A percentile compares a stretch with the other conserved stretches of the same genome.
phyloP scores from a whole-genome alignment of 441 rosid species.

The Omphalea diandra region DNA sequence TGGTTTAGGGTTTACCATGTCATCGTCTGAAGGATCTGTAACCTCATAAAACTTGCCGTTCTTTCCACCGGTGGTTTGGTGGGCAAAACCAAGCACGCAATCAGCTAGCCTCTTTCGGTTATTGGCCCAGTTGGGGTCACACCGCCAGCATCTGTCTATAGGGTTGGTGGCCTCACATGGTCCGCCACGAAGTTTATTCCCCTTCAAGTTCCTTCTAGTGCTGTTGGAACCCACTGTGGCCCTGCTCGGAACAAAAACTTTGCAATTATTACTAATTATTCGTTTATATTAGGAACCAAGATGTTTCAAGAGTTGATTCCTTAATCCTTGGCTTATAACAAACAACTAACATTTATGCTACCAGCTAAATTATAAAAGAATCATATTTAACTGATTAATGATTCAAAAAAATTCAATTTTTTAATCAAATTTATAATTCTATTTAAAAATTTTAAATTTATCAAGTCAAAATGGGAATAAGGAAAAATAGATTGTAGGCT shows the following conservation, averaged over 20 bases:
- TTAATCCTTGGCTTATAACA: no score
- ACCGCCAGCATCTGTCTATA: slow-evolving; percentile 72
- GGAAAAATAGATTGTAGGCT: no score
- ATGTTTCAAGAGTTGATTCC: no score
- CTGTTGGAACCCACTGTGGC: slow-evolving; percentile 20
- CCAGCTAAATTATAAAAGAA: no score
- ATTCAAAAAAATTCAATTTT: no score
- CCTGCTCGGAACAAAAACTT: slow-evolving; percentile 14
- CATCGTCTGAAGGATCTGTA: slow-evolving; percentile 68
- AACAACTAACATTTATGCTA: no score
- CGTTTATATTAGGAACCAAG: no score
- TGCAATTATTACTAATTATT: background rate
- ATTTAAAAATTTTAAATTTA: no score
- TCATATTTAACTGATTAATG: no score
- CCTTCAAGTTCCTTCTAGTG: slow-evolving; percentile 4
- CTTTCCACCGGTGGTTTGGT: slow-evolving; percentile 68
- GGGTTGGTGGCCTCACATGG: slow-evolving; percentile 39
- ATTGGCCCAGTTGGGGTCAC: slow-evolving; percentile 44
- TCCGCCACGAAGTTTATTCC: background rate
- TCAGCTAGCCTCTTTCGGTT: slow-evolving; percentile 59
- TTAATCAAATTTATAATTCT: no score
- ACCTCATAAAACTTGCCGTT: slow-evolving; percentile 67
- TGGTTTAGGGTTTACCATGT: slow-evolving; percentile 64
- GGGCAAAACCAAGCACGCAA: slow-evolving; percentile 84
- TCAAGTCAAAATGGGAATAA: no score